Conservation (phyloP, 176 grass and related monocot species). For the barley (Hordeum vulgare) region DNA sequence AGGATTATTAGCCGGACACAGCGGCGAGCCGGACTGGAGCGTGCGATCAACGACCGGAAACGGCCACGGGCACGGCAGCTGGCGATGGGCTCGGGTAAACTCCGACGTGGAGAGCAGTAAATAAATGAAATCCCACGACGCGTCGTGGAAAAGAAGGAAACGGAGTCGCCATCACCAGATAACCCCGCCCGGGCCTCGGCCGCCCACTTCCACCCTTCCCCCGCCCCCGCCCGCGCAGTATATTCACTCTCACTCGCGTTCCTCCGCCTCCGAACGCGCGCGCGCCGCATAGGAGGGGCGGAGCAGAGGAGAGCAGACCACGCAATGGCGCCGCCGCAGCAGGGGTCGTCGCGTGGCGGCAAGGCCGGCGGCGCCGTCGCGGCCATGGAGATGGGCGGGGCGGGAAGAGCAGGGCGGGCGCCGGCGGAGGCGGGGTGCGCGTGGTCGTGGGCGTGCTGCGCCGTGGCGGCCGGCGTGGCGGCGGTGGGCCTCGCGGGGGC, state of each 20-base stretch:
- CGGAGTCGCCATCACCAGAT: conserved; percentile 46
- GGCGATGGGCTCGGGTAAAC: background rate
- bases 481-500: conserved; percentile 35
- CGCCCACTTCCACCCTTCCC: background rate
- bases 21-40: no score
- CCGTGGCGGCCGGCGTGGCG: conserved; percentile 25
- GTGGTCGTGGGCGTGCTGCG: background rate
- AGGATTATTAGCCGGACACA: background rate
- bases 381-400: conserved; percentile 6
- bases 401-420: accelerated
- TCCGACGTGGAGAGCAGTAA: background rate
- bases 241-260: background rate
- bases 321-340: conserved; percentile 33
- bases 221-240: background rate
- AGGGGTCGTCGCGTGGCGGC: background rate
- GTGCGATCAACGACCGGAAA: no score
- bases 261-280: background rate
- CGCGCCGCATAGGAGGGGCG: no score
- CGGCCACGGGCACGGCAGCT: background rate
- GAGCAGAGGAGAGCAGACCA: background rate
- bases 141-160: background rate
- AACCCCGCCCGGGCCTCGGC: conserved; percentile 46
- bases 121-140: background rate
- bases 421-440: background rate
- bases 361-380: background rate